A percentile compares a stretch with the other conserved stretches of the same genome.
phyloP scores from a whole-genome alignment of 2,329 filamentous ascomycete genomes.

The Drechslerella stenobrocha region DNA sequence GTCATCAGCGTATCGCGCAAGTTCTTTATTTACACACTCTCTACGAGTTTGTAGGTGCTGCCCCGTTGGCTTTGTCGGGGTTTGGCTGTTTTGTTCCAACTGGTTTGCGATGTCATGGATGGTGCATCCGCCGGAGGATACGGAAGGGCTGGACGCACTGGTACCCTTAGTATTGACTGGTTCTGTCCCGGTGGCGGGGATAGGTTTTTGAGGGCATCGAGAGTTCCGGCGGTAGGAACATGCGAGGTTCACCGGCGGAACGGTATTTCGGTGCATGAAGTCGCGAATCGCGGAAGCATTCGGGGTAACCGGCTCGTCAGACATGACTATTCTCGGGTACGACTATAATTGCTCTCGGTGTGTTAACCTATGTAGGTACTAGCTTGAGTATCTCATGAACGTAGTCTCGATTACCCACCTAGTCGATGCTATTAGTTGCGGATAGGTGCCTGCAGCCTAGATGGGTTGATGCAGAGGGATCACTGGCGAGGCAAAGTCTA shows the following conservation, averaged over 20 bases:
- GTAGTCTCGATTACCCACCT: no score
- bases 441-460: no score
- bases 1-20: not conserved
- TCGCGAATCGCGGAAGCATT: constrained; percentile 13
- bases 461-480: no score
- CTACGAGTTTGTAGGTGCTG: not conserved
- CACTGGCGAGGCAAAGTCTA: no score
- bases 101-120: constrained; percentile 6
- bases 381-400: no score
- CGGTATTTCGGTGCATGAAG: constrained; percentile 1
- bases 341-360: no score
- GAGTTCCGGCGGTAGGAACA: constrained; percentile 21
- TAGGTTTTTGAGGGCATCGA: not conserved
- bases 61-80: constrained; percentile 12
- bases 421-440: no score
- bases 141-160: not conserved
- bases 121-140: not conserved
- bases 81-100: not conserved
- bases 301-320: constrained; percentile 6
- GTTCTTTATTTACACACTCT: not conserved
- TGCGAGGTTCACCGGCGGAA: not conserved
- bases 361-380: no score
- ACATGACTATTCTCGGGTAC: not conserved
- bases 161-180: not conserved
- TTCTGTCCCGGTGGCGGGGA: not conserved